A percentile compares a stretch with the other conserved stretches of the same genome.
phyloP scores from a whole-genome alignment of 805 yeast species.

The Lachancea fermentati region DNA sequence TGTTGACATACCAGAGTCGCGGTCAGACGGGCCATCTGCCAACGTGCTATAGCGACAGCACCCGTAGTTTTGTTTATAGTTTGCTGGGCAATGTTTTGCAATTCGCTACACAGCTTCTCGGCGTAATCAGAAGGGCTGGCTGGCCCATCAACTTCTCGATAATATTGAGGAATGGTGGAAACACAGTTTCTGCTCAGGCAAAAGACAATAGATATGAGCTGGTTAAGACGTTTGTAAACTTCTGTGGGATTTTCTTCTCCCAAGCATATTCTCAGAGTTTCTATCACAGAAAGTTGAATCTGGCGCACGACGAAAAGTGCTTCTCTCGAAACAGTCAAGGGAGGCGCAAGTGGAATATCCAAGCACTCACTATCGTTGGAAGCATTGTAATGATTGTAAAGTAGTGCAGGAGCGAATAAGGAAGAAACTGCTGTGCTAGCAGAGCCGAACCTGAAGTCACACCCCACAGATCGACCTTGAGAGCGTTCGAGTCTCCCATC shows the following conservation, averaged over 20 bases:
- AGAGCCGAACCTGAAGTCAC: slow-evolving; percentile 5
- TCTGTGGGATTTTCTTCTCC: background rate
- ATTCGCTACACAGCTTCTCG: slow-evolving; percentile 3
- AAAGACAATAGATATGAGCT: slow-evolving; percentile 6
- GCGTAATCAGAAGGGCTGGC: background rate
- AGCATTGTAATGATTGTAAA: background rate
- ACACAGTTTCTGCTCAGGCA: slow-evolving; percentile 8
- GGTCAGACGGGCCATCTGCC: slow-evolving; percentile 4
- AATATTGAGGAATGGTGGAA: slow-evolving; percentile 3
- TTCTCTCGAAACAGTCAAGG: slow-evolving; percentile 15
- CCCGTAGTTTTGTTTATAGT: background rate
- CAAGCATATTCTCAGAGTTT: slow-evolving; percentile 4
- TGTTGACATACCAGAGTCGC: slow-evolving; percentile 1
- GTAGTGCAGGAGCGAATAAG: background rate
- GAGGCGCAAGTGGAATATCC: slow-evolving; percentile 16
- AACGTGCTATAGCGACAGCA: background rate
- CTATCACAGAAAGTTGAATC: slow-evolving; percentile 13
- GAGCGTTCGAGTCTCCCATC: background rate
- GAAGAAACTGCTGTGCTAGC: background rate
- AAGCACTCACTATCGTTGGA: slow-evolving; percentile 6
- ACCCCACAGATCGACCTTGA: slow-evolving; percentile 5
- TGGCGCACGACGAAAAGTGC: slow-evolving; percentile 14
- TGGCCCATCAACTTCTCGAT: background rate
- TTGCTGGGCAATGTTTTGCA: slow-evolving; percentile 3
- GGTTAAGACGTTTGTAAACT: background rate